Evolutionary conservation across 225 moss, liverwort and hornwort species (phyloP).

Genomic region (Asterella californica): DNA sequence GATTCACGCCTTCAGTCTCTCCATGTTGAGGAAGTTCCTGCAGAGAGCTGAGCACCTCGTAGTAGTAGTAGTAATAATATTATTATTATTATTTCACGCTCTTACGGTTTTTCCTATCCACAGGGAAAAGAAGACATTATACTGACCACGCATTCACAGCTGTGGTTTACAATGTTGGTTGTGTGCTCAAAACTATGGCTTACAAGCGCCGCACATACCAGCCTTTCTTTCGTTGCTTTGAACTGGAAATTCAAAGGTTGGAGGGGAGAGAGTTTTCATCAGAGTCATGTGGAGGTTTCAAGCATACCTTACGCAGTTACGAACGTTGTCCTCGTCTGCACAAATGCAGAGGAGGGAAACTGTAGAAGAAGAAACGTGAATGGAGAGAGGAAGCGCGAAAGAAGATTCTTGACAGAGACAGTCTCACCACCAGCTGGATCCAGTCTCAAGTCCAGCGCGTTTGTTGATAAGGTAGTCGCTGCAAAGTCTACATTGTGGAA

Average conservation of each 20-base stretch:
- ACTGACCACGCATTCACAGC: not conserved
- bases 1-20: too few species aligned
- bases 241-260: not conserved
- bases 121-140: too few species aligned
- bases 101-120: too few species aligned
- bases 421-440: too few species aligned
- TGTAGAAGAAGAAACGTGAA: not conserved
- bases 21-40: too few species aligned
- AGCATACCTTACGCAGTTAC: not conserved
- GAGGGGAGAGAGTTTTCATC: not conserved
- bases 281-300: not conserved
- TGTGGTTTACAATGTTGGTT: not conserved
- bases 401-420: not conserved
- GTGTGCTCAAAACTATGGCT: not conserved
- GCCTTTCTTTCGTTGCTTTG: not conserved
- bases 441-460: not conserved
- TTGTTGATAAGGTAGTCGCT: not conserved
- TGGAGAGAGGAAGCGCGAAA: not conserved
- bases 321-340: not conserved
- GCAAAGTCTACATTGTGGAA: not conserved
- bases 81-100: too few species aligned
- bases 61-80: too few species aligned
- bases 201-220: not conserved
- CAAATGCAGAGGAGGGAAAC: not conserved
- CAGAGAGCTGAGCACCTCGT: too few species aligned